Percentiles rank a stretch among this genome's conserved stretches.
phyloP scores from a whole-genome alignment of 2,329 filamentous ascomycete genomes.

The Fusarium lateritium region DNA sequence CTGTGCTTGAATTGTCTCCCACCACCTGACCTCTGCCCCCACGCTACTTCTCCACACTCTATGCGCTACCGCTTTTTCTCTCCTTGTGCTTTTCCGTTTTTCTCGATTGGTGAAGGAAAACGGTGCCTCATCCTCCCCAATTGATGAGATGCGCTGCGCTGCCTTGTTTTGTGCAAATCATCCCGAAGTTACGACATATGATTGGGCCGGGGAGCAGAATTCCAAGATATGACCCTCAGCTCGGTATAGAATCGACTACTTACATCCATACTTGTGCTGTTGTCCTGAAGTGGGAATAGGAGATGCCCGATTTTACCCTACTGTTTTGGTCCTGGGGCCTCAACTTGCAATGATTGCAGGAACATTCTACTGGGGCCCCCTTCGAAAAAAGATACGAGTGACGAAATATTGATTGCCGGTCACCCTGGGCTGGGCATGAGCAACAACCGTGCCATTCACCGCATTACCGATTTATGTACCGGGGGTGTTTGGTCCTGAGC shows the following conservation, averaged over 20 bases:
- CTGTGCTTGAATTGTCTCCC: conserved; percentile 17
- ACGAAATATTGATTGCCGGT: conserved; percentile 8
- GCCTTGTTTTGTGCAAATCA: conserved; percentile 2
- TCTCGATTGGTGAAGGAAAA: conserved; percentile 1
- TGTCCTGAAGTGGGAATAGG: not conserved
- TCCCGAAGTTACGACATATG: not conserved
- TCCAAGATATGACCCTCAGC: not conserved
- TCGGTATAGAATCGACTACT: not conserved
- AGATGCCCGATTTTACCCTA: not conserved
- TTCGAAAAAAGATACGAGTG: conserved; percentile 8
- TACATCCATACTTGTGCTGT: not conserved
- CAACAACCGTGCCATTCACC: not conserved
- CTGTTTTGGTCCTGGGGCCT: conserved; percentile 5
- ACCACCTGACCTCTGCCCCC: conserved; percentile 44
- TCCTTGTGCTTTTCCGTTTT: conserved; percentile 4
- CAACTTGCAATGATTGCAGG: conserved; percentile 9
- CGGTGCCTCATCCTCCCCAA: not conserved
- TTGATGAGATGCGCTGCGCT: not conserved
- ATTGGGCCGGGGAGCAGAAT: conserved; percentile 8
- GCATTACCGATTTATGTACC: not conserved
- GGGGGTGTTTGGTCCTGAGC: not conserved
- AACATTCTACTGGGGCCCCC: conserved; percentile 3
- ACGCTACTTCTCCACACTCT: conserved; percentile 37
- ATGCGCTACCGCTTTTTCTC: conserved; percentile 33
- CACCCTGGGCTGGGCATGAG: conserved; percentile 2